A percentile compares a stretch with the other conserved stretches of the same genome.
Evolutionary conservation across 192 early-diverging fungal genomes (phyloP).

Genomic region (Linnemannia schmuckeri): DNA sequence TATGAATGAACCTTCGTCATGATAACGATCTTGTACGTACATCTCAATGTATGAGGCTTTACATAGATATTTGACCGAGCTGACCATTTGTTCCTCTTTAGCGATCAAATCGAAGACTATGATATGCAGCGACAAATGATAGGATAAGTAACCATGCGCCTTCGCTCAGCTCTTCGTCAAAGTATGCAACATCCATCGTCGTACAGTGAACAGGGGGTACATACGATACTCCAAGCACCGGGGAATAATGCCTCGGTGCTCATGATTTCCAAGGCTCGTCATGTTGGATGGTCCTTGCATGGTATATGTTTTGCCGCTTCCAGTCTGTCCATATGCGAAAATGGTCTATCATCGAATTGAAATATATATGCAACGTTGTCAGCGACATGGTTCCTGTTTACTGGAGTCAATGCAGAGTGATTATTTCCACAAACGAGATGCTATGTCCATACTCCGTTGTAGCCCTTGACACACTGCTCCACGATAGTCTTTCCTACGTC

Average conservation of each 20-base stretch:
- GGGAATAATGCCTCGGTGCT: slow-evolving; percentile 74
- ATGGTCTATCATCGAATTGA: slow-evolving; percentile 60
- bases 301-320: slow-evolving; percentile 82
- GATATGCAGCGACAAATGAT: not conserved
- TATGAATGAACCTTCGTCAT: not conserved
- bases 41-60: slow-evolving; percentile 93
- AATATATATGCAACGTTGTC: not conserved
- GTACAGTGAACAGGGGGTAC: not conserved
- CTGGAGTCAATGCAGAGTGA: not conserved
- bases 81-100: slow-evolving; percentile 62
- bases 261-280: slow-evolving; percentile 78
- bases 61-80: slow-evolving; percentile 78
- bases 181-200: no score
- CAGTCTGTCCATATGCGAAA: slow-evolving; percentile 82
- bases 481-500: slow-evolving; percentile 70
- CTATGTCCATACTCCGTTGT: slow-evolving; percentile 65
- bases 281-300: slow-evolving; percentile 85
- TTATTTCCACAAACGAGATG: not conserved
- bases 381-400: not conserved
- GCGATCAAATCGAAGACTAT: slow-evolving; percentile 69
- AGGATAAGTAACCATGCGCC: not conserved
- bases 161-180: not conserved
- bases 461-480: slow-evolving; percentile 76
- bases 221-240: slow-evolving; percentile 70
- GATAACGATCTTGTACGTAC: slow-evolving; percentile 10